Conservation (phyloP, 345 rosid species). For the Erodium maritimum region DNA sequence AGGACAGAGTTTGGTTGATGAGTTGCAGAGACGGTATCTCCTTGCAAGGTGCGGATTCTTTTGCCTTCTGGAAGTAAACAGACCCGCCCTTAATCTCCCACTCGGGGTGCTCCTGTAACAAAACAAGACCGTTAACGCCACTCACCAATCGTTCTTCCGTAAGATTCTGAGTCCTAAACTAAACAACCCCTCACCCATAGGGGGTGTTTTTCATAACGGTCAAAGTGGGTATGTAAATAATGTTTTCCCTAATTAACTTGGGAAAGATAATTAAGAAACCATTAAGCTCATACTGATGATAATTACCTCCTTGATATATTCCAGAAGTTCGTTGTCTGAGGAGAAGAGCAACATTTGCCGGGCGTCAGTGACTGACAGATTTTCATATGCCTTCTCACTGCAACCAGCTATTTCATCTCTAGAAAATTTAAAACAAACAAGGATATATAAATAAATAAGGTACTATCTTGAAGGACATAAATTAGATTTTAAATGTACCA, state of each 20-base stretch:
- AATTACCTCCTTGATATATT: conserved; percentile 68
- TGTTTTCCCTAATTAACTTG: not conserved
- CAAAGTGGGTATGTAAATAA: not conserved
- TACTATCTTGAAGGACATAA: too few relatives aligned
- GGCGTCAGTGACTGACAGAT: conserved; percentile 62
- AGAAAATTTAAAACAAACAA: conserved; percentile 4
- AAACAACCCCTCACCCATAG: too few relatives aligned
- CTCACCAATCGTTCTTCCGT: not conserved
- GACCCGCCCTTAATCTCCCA: conserved; percentile 75
- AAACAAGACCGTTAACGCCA: not conserved
- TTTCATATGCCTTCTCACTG: conserved; percentile 96
- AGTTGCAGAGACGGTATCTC: conserved; percentile 96
- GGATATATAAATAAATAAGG: not conserved
- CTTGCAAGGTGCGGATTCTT: conserved; percentile 77
- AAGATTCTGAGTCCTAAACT: not conserved
- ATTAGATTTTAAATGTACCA: too few relatives aligned
- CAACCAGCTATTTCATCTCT: conserved; percentile 99
- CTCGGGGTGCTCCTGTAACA: conserved; percentile 75
- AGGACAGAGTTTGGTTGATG: conserved; percentile 93
- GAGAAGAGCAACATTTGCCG: conserved; percentile 63
- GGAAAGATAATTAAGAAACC: not conserved
- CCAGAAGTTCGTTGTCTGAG: conserved; percentile 57
- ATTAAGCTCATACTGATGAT: not conserved
- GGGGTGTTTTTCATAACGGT: too few relatives aligned
- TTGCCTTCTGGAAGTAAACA: conserved; percentile 82